Percentiles rank a stretch among this genome's conserved stretches.
phyloP scores from a whole-genome alignment of 305 asterid species.

The Caryopteris hybrid region DNA sequence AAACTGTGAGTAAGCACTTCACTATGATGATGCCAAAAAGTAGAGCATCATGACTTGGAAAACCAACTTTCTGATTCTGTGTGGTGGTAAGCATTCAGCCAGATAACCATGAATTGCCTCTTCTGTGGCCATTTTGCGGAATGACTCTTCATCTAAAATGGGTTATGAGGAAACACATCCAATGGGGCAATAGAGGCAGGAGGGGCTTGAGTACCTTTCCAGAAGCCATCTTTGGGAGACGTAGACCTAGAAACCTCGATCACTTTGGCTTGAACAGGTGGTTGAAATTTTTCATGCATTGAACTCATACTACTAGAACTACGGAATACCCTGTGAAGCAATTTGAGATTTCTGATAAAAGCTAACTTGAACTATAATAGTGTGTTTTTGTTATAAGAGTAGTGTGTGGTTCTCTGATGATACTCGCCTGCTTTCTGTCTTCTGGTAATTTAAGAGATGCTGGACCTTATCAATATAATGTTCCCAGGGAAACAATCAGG shows the following conservation, averaged over 20 bases:
- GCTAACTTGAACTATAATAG: background rate
- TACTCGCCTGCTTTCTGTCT: background rate
- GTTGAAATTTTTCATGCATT: background rate
- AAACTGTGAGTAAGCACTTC: background rate
- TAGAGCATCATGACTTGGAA: background rate
- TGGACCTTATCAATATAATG: conserved; percentile 22
- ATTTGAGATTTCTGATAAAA: conserved; percentile 10
- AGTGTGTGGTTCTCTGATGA: background rate
- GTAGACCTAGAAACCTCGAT: background rate
- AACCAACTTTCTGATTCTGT: background rate
- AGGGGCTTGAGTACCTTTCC: background rate
- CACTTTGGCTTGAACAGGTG: no score
- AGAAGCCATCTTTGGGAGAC: background rate
- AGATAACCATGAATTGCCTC: background rate
- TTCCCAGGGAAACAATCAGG: conserved; percentile 47
- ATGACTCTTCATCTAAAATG: background rate
- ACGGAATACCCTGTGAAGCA: no score
- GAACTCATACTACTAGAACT: background rate
- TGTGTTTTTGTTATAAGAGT: no score
- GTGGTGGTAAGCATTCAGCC: background rate
- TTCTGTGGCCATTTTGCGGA: background rate
- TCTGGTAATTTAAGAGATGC: background rate
- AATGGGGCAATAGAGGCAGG: background rate
- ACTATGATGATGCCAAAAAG: background rate
- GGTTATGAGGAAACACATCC: background rate